phyloP scores from a whole-genome alignment of 2,329 filamentous ascomycete species.

The Fusarium cyanostomum region DNA sequence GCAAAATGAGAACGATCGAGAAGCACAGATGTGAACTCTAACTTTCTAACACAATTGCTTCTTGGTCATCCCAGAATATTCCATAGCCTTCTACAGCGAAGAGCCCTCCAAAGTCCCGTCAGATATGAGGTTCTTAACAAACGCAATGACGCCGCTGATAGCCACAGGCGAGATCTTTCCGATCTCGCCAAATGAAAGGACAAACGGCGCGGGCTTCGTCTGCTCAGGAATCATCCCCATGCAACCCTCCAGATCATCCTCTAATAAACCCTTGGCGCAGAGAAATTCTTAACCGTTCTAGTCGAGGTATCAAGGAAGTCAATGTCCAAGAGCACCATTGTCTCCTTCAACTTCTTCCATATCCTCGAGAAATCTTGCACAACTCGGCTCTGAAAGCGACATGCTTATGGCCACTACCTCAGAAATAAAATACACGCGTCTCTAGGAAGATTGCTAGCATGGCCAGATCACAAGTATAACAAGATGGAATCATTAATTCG shows the following conservation, averaged over 20 bases:
- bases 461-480: too few species aligned
- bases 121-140: constrained; percentile 22
- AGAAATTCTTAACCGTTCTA: constrained; percentile 50
- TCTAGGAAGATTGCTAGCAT: too few species aligned
- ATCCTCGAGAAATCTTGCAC: constrained; percentile 5
- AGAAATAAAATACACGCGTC: constrained; percentile 44
- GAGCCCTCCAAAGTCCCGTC: constrained; percentile 7
- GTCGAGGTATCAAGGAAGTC: constrained; percentile 48
- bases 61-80: neutral
- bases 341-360: constrained; percentile 18
- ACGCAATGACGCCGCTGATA: constrained; percentile 18
- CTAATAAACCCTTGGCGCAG: constrained; percentile 48
- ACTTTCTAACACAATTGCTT: too few species aligned
- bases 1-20: too few species aligned
- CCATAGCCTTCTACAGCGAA: too few species aligned
- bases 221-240: constrained; percentile 21
- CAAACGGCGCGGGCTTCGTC: constrained; percentile 38
- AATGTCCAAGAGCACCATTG: constrained; percentile 50
- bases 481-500: too few species aligned
- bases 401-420: constrained; percentile 34
- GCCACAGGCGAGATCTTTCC: constrained; percentile 31
- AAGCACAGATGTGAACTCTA: too few species aligned
- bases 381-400: constrained; percentile 30
- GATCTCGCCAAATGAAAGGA: constrained; percentile 31
- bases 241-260: constrained; percentile 37